Conservation (phyloP, 2,329 filamentous ascomycete genomes). For the Cladosporium sp. region DNA sequence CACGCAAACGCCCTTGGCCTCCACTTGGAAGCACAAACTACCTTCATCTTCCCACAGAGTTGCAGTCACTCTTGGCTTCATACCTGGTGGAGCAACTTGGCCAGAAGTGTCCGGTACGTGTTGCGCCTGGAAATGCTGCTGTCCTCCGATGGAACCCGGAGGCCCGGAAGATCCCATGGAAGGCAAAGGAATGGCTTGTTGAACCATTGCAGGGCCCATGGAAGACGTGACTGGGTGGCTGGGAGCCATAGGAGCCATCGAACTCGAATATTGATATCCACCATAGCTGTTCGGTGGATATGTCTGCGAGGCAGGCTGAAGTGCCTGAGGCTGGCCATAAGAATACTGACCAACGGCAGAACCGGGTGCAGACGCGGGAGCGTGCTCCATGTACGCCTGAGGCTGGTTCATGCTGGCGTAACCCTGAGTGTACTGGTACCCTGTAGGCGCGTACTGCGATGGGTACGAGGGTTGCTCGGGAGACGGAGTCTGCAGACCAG, state of each 20-base stretch:
- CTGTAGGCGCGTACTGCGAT: slow-evolving; percentile 19
- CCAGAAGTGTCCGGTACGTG: slow-evolving; percentile 70
- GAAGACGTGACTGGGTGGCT: slow-evolving; percentile 68
- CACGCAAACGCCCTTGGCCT: slow-evolving; percentile 93
- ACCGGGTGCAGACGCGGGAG: slow-evolving; percentile 69
- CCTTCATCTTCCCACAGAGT: slow-evolving; percentile 98
- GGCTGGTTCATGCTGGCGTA: slow-evolving; percentile 75
- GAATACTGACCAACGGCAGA: slow-evolving; percentile 70
- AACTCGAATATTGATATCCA: slow-evolving; percentile 72
- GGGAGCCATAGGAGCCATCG: slow-evolving; percentile 74
- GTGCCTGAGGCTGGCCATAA: slow-evolving; percentile 64
- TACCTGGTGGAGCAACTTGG: slow-evolving; percentile 85
- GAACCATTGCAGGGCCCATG: slow-evolving; percentile 65
- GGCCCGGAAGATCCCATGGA: slow-evolving; percentile 35
- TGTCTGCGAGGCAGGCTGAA: slow-evolving; percentile 36
- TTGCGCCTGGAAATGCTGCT: slow-evolving; percentile 45
- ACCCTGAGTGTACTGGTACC: slow-evolving; percentile 29
- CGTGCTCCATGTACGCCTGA: slow-evolving; percentile 76
- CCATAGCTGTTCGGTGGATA: slow-evolving; percentile 64
- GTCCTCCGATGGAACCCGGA: slow-evolving; percentile 23
- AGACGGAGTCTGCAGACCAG: slow-evolving; percentile 75
- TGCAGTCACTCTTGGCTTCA: slow-evolving; percentile 94
- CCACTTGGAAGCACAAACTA: slow-evolving; percentile 95
- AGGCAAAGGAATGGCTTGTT: slow-evolving; percentile 65
- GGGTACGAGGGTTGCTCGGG: slow-evolving; percentile 22